Evolutionary conservation across 331 rosid species (phyloP), one percentile per base, ranked within the genome.

Genomic region (Arachis monticola): DNA sequence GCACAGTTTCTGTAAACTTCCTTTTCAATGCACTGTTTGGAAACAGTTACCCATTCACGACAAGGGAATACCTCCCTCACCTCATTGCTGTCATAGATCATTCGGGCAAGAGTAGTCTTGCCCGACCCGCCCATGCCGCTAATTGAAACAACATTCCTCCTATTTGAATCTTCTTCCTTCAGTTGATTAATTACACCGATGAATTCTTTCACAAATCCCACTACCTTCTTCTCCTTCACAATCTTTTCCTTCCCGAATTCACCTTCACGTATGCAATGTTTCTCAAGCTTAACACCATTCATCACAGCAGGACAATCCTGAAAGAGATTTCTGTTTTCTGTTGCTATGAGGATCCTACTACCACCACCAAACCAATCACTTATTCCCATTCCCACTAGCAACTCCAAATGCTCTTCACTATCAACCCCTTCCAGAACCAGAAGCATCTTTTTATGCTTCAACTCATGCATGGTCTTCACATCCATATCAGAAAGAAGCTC

Each of bases 1-100:
- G 10, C 77, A 83, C 1, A 83, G 60, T 0, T 80, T 80, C 13
- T 59, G 64, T 4, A 83, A 52, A 71, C 2, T 35, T 71, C 76
- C 1, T 0, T 71, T 0, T 47, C 5, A 1, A 31, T 7, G 1
- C 8, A 58, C 4, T 59, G 35, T 0, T 72, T 45, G 0, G 67
- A 38, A 42, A 72, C 67, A 12, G 8, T 30, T 4, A 5, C 58
- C 77, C 67, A 72, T 7, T 38, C 58, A 7, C 48, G 10, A 9
- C 11, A 12, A 45, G 31, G 0, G n/a, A 72, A 72, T 9, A 7
- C 2, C 1, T 5, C 0, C 0, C 5, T 46, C 6, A 5, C 58
- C 35, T 30, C 0, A 4, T 12, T 31, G 48, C 8, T 60, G 6
- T 31, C 59, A 7, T 27, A 72, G 3, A 72, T 8, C 58, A 11